Conservation (phyloP, 1,139 yeast genomes). For the Williopsis jadinii region DNA sequence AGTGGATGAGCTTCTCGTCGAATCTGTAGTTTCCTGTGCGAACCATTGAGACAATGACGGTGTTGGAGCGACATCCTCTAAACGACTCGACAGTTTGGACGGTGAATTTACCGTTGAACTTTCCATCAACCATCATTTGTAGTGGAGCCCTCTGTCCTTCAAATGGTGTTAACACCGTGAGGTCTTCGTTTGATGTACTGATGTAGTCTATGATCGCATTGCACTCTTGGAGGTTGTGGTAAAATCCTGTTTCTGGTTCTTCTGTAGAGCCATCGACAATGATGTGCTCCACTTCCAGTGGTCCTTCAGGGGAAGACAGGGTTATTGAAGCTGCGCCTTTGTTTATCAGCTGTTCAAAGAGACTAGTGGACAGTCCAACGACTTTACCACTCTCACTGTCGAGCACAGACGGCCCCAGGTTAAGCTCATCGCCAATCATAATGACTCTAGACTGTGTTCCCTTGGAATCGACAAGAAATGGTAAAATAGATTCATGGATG, state of each 20-base stretch:
- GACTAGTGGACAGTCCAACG: background rate
- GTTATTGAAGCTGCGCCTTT: background rate
- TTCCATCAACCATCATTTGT: slow-evolving; percentile 7
- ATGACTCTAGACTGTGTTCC: slow-evolving; percentile 22
- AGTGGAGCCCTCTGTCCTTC: slow-evolving; percentile 27
- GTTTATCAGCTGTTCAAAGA: slow-evolving; percentile 4
- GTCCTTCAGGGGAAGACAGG: background rate
- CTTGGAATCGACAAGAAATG: slow-evolving; percentile 2
- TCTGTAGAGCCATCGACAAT: slow-evolving; percentile 29
- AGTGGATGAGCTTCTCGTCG: background rate
- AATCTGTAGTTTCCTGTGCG: background rate
- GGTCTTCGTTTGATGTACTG: slow-evolving; percentile 13
- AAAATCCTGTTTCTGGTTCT: slow-evolving; percentile 23
- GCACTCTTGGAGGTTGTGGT: slow-evolving; percentile 46
- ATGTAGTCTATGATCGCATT: slow-evolving; percentile 36
- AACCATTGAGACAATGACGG: slow-evolving; percentile 6
- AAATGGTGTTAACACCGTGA: slow-evolving; percentile 40
- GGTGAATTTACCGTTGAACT: slow-evolving; percentile 1
- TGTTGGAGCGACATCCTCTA: slow-evolving; percentile 2
- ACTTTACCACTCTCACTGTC: background rate
- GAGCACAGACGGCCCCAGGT: slow-evolving; percentile 6
- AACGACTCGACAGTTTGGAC: slow-evolving; percentile 4
- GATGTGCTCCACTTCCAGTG: slow-evolving; percentile 19
- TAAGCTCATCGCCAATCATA: slow-evolving; percentile 28
- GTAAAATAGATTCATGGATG: slow-evolving; percentile 26